Evolutionary conservation across 1,284 basidiomycete species (phyloP).

Genomic region (Apiotrichum sp.): DNA sequence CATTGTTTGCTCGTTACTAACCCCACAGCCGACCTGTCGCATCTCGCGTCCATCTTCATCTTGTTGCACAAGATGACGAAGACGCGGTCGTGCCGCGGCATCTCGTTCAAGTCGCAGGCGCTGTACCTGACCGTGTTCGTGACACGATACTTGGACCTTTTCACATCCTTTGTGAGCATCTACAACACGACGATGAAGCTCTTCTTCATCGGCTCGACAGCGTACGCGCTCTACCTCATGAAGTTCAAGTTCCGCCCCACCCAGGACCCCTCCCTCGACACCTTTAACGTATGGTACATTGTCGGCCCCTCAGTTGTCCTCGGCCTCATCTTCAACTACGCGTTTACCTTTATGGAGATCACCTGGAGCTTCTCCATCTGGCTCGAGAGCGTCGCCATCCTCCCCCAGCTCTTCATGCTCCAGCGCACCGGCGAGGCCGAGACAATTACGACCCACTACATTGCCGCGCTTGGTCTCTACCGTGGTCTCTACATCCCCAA

Average conservation of each 20-base stretch:
- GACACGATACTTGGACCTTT: slow-evolving; percentile 81
- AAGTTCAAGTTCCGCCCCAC: slow-evolving; percentile 83
- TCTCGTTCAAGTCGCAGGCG: slow-evolving; percentile 96
- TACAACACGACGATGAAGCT: slow-evolving; percentile 96
- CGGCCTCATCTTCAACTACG: slow-evolving; percentile 87
- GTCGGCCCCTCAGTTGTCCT: slow-evolving; percentile 72
- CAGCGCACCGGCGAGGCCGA: slow-evolving; percentile 98
- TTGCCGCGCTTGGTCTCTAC: slow-evolving; percentile 91
- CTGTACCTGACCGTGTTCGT: slow-evolving; percentile 88
- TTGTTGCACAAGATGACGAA: slow-evolving; percentile 76
- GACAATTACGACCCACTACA: slow-evolving; percentile 96
- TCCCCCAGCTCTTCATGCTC: slow-evolving; percentile 97
- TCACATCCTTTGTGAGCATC: slow-evolving; percentile 62
- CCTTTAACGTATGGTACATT: slow-evolving; percentile 90
- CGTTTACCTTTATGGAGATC: slow-evolving; percentile 65
- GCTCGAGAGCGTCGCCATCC: slow-evolving; percentile 90
- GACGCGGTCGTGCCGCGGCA: slow-evolving; percentile 70
- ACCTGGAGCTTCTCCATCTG: slow-evolving; percentile 98
- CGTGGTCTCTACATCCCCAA: slow-evolving; percentile 95
- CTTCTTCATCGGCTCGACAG: slow-evolving; percentile 86
- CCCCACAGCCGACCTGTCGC: slow-evolving; percentile 71
- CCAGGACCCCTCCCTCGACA: slow-evolving; percentile 94
- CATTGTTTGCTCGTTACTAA: too few species aligned
- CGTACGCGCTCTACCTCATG: slow-evolving; percentile 94
- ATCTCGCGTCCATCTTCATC: slow-evolving; percentile 87